Base-by-base conservation (phyloP, 345 rosid genomes). In the Rhodamnia argentea region DNA sequence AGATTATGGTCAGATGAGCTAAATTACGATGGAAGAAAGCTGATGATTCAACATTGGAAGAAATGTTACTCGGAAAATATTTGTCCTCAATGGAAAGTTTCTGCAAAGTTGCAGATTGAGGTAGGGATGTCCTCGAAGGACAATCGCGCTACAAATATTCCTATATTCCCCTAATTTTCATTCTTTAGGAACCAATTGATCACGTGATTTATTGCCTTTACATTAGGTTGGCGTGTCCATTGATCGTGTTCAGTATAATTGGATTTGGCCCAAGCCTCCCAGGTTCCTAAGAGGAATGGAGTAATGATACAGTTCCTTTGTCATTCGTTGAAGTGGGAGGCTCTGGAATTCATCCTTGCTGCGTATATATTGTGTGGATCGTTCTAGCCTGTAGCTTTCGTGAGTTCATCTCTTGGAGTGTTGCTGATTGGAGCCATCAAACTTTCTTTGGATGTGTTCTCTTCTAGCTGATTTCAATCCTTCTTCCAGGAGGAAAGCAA, bases 371-470 rank as follows among this genome's bases (percentile, higher is more conserved):
- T 86, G 26, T 87, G 82, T 86, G 89, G 91, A 85, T 86, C 87
- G 78, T 87, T 89, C 60, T 92, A 89, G 83, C 83, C 90, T 57
- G 87, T 91, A 92, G 87, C 90, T 94, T 93, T 93, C 91, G 90
- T 94, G 94, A 88, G 90, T 85, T 54, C 22, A 37, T 88, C 90
- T 88, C 89, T 93, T 90, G 97, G 92, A 89, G 96, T 91, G 84
- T 83, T 90, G 94, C 93, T 92, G 91, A 89, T 88, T 90, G 97
- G 93, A 93, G 95, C 89, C 89, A 88, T 92, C 91, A 91, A 86
- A 88, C 70, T 84, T 90, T 89, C 83, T 82, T 53, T 91, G 93
- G 93, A 83, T 86, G 62, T 60, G 54, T 1, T 82, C 54, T 54
- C 52, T 82, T 59, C 78, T 82, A 74, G 75, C 84, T 24, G 87